phyloP scores from a whole-genome alignment of 2,329 filamentous ascomycete genomes.

The Colletotrichum chrysophilum region DNA sequence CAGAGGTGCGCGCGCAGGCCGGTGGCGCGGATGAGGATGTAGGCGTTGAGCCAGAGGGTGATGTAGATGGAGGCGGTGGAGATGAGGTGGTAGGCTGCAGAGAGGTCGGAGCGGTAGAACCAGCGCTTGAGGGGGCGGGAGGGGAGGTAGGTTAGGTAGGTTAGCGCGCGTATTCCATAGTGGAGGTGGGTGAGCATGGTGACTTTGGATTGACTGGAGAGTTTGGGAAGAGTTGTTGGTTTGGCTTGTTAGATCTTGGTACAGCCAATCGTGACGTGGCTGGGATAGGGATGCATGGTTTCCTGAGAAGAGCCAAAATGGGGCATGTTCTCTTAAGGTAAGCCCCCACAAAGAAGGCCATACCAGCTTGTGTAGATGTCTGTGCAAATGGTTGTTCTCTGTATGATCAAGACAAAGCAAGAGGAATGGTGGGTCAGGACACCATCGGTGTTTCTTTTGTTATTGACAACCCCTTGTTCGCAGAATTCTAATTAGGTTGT shows the following conservation, averaged over 20 bases:
- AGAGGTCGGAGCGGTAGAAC: slow-evolving; percentile 10
- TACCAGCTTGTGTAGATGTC: not conserved
- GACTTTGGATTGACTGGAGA: not conserved
- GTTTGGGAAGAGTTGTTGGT: not conserved
- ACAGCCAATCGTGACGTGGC: rapidly evolving
- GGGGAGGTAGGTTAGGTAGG: not conserved
- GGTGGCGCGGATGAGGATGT: not conserved
- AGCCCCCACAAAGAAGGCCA: not conserved
- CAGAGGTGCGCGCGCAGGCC: not conserved
- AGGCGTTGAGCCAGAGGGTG: not conserved
- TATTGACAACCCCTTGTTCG: not conserved
- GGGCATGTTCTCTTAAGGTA: not conserved
- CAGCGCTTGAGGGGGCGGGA: not conserved
- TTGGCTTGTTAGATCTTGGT: not conserved
- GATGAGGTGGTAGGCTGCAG: not conserved
- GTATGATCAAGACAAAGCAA: not conserved
- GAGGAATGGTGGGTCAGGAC: not conserved
- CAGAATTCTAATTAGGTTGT: not conserved
- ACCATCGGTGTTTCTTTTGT: not conserved
- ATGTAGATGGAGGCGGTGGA: not conserved
- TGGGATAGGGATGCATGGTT: not conserved
- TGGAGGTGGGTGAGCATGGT: not conserved
- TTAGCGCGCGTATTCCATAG: not conserved
- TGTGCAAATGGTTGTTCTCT: not conserved
- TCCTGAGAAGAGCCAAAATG: not conserved